Base-by-base conservation (phyloP, 768 basidiomycete genomes). In the Suillus cothurnatus region DNA sequence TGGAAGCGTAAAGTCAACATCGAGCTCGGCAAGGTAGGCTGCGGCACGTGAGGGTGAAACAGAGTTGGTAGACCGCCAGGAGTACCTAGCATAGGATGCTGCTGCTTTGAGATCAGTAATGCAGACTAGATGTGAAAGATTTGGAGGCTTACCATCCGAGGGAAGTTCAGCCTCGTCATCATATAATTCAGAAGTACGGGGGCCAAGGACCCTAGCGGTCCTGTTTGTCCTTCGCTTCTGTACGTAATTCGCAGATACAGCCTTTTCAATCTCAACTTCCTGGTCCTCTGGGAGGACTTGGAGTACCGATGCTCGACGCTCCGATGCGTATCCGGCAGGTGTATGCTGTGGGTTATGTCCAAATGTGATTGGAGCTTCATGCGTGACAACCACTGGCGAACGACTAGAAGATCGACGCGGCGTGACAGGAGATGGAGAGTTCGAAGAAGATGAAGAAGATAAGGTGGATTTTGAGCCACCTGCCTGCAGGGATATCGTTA, bases 261-360 rank as follows among this genome's bases (percentile, higher is more conserved):
- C n/a, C 28, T 59, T 59, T 11, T 28, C 26, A 14, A 59, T 59
- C 14, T 61, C 64, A 49, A 83, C 71, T 63, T 86, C 85, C 9
- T 77, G 71, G 58, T 80, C 85, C 66, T 89, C 87, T 5, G 83
- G 87, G 2, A 88, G 80, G 7, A 83, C 79, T 63, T 83, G 81
- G 56, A 89, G 74, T 6, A 66, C 66, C 45, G 68, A 67, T 4
- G 72, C 55, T 17, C 52, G 57, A 45, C 69, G 67, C 49, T 76
- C 75, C 21, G 61, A 45, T 4, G 59, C 38, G 11, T 65, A 34
- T 21, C 38, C 50, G 26, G 72, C 64, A 45, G 63, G 15, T 38
- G 62, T 36, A 19, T 43, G 23, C 34, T 73, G 69, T 14, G 77
- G 77, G 34, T 74, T 74, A 31, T 77, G 72, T 43, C 74, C 74